Conservation (phyloP, 192 early-diverging fungal species). For the Spizellomyces punctatus region DNA sequence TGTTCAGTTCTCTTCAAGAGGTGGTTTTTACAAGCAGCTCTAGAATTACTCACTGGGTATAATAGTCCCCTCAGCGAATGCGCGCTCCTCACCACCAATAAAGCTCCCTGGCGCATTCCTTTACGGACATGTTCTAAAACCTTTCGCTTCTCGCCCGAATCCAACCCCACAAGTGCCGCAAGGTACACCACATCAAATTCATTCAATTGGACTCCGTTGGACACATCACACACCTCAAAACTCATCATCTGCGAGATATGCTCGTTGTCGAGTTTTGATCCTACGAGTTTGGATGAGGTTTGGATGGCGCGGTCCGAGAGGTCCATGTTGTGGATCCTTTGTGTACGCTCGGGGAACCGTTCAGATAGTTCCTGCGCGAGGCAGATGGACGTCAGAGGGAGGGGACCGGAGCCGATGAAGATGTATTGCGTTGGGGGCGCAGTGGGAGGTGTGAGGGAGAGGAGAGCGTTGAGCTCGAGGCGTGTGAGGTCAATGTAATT, state of each 20-base stretch:
- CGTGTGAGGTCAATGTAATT: conserved; percentile 21
- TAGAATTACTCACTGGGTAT: conserved; percentile 9
- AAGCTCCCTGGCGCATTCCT: conserved; percentile 10
- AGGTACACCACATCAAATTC: conserved; percentile 22
- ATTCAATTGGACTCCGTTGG: background rate
- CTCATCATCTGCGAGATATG: background rate
- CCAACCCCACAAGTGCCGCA: conserved; percentile 16
- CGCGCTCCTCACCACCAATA: conserved; percentile 14
- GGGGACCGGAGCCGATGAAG: conserved; percentile 18
- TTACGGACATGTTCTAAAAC: background rate
- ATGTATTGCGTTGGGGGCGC: conserved; percentile 4
- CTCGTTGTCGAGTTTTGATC: background rate
- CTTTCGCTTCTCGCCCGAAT: conserved; percentile 1
- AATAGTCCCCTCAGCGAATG: conserved; percentile 5
- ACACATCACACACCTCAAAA: conserved; percentile 6
- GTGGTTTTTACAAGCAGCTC: background rate
- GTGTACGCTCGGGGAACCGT: background rate
- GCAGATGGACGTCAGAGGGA: conserved; percentile 22
- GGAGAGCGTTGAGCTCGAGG: conserved; percentile 8
- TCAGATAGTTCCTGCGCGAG: conserved; percentile 10
- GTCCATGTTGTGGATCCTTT: conserved; percentile 10
- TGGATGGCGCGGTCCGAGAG: background rate
- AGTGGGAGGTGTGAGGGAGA: background rate
- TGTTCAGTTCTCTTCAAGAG: background rate
- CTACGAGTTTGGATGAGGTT: background rate